A percentile compares a stretch with the other conserved stretches of the same genome.
Evolutionary conservation across 2,329 filamentous ascomycete genomes (phyloP).

Genomic region (Bipolaris oryzae): DNA sequence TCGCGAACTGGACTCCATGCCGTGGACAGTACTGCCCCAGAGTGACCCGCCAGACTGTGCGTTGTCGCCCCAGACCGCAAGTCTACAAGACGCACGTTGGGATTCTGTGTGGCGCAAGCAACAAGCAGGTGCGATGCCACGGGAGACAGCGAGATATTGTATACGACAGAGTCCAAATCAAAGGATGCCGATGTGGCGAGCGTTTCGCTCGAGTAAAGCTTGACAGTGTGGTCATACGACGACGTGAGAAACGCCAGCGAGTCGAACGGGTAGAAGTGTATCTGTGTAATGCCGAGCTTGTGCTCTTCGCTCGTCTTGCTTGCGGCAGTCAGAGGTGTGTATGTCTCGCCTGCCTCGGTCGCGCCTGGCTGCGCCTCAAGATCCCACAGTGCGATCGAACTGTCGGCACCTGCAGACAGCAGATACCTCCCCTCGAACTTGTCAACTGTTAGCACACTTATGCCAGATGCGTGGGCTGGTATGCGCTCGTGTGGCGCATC

Average conservation of each 20-base stretch:
- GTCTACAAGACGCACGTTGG: constrained; percentile 82
- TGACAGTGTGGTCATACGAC: constrained; percentile 78
- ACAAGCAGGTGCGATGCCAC: constrained; percentile 77
- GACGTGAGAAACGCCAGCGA: constrained; percentile 75
- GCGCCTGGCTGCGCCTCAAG: constrained; percentile 60
- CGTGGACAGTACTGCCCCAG: constrained; percentile 63
- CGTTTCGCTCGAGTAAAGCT: constrained; percentile 72
- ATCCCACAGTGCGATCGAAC: constrained; percentile 85
- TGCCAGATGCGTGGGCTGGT: constrained; percentile 77
- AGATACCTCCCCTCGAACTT: constrained; percentile 80
- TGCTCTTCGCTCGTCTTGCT: constrained; percentile 53
- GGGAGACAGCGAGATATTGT: constrained; percentile 78
- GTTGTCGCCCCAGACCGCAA: constrained; percentile 77
- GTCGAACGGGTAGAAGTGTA: constrained; percentile 81
- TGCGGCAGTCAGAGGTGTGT: constrained; percentile 36
- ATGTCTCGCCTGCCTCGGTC: constrained; percentile 24
- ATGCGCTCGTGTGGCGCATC: constrained; percentile 43
- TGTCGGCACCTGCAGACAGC: constrained; percentile 84
- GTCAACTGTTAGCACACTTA: constrained; percentile 80
- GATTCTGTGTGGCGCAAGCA: constrained; percentile 86
- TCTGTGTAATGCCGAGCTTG: constrained; percentile 74
- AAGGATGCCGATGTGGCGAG: constrained; percentile 69
- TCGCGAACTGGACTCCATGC: constrained; percentile 84
- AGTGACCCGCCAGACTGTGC: constrained; percentile 58
- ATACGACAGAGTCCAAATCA: constrained; percentile 70